phyloP scores from a whole-genome alignment of 2,329 filamentous ascomycete species.

The Geoglossum cookeanum region DNA sequence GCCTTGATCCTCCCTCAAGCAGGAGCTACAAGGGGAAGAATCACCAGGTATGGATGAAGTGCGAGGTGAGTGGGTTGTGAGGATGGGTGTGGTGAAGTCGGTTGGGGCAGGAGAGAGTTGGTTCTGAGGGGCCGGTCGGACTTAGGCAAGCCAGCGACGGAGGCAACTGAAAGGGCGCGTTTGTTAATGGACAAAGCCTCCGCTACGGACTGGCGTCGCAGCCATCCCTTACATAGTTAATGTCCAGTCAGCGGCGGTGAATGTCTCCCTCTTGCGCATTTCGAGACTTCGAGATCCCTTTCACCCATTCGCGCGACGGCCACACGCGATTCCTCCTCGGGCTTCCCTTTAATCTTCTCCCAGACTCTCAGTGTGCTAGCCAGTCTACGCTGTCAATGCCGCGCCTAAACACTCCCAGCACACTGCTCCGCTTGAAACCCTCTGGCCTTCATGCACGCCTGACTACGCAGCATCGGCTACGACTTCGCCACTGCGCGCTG shows the following conservation, averaged over 20 bases:
- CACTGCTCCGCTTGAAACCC: not conserved
- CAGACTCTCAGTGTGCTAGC: not conserved
- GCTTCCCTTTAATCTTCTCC: not conserved
- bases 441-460: not conserved
- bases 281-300: not conserved
- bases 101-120: not conserved
- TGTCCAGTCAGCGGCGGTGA: not conserved
- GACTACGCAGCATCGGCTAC: not conserved
- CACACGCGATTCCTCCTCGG: too few relatives aligned
- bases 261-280: not conserved
- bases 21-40: constrained; percentile 2
- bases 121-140: not conserved
- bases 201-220: not conserved
- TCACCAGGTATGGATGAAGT: not conserved
- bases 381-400: not conserved
- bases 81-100: not conserved
- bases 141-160: not conserved
- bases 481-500: not conserved
- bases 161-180: not conserved
- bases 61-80: not conserved
- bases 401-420: not conserved
- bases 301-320: not conserved
- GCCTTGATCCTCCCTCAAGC: not conserved
- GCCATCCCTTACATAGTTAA: not conserved
- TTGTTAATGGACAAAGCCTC: not conserved